Evolutionary conservation across 495 filamentous ascomycete genomes (phyloP), one percentile per base, ranked within the genome.

Genomic region (Aspergillus biplanus): DNA sequence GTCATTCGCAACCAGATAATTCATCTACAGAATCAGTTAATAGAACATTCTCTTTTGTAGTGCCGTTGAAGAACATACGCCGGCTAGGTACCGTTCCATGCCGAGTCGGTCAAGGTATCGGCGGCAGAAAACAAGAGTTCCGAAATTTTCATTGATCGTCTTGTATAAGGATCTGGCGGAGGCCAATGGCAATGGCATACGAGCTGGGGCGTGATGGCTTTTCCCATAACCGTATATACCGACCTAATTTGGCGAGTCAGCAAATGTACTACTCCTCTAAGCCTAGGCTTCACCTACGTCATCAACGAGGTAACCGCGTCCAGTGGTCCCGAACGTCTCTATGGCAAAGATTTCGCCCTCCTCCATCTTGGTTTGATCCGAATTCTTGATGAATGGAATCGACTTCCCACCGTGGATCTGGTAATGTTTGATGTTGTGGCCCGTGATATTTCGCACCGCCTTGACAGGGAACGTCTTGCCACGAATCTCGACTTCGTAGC

Each of bases 271-370:
- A 6, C 21, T 50, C 21, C 6, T 35, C 7, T 31, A 11, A 56
- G 7, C n/a, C 39, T 7, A 35, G 21, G 44, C 21, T 27, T 33
- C 16, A 65, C 73, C 44, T 71, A 84, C 81, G 60, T 77, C 82
- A 57, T 84, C 80, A 9, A 57, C 42, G 6, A 75, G 56, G 52
- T 66, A 69, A 13, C 85, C 86, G 52, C 80, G 80, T 2, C 86
- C 86, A 0, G 86, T 89, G 27, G 75, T 80, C 1, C 86, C 86
- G 66, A 89, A 89, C 3, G 86, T 89, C 66, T 89, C 86, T 63
- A 88, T 85, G 33, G 86, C 86, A 71, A 87, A 89, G 6, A 82
- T 77, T 63, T 89, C 86, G 9, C 86, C 85, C 61, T 87, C 86
- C 68, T 88, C 86, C 86, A 89, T 89, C 74, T 87, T 87, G 8